A percentile compares a stretch with the other conserved stretches of the same genome.
These are phyloP conservation scores for Boletus calvinii DNA, from an alignment of 1,284 basidiomycete genomes.

Conservation along the genomic window DNA sequence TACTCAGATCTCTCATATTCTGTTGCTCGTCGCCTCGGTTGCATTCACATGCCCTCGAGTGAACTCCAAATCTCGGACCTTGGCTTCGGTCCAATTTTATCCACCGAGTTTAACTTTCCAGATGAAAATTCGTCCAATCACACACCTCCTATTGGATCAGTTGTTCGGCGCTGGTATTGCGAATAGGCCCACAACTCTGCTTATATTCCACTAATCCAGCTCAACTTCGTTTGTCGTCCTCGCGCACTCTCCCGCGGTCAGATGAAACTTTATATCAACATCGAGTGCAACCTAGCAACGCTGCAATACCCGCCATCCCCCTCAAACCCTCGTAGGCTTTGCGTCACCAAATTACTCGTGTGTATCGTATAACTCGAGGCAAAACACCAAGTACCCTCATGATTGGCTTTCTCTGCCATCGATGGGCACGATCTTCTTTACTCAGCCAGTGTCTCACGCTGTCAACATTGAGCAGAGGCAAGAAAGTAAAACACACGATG, in stretches of 20 bases:
- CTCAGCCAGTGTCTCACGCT: constrained; percentile 8
- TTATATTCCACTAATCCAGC: neutral
- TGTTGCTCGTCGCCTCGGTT: constrained; percentile 71
- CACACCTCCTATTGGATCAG: constrained; percentile 81
- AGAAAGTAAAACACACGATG: constrained; percentile 52
- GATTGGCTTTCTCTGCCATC: constrained; percentile 69
- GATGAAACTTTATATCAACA: constrained; percentile 83
- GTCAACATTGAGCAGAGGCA: constrained; percentile 65
- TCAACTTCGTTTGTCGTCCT: neutral
- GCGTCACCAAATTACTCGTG: constrained; percentile 55
- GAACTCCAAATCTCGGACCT: constrained; percentile 71
- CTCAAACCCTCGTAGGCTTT: constrained; percentile 48
- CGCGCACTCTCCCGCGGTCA: constrained; percentile 22
- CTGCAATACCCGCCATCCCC: constrained; percentile 53
- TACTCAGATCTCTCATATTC: constrained; percentile 57
- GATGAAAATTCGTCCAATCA: constrained; percentile 71
- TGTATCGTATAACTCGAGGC: constrained; percentile 63
- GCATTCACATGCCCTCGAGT: constrained; percentile 60
- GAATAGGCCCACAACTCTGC: constrained; percentile 43
- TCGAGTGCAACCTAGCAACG: constrained; percentile 71
- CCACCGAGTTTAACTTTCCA: constrained; percentile 49
- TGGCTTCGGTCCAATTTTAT: constrained; percentile 78
- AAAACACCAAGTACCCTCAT: constrained; percentile 67
- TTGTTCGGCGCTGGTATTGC: constrained; percentile 81
- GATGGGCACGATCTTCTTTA: constrained; percentile 52